Evolutionary conservation across 345 rosid species (phyloP), one percentile per base, ranked within the genome.

Genomic region (Citrus inodora): DNA sequence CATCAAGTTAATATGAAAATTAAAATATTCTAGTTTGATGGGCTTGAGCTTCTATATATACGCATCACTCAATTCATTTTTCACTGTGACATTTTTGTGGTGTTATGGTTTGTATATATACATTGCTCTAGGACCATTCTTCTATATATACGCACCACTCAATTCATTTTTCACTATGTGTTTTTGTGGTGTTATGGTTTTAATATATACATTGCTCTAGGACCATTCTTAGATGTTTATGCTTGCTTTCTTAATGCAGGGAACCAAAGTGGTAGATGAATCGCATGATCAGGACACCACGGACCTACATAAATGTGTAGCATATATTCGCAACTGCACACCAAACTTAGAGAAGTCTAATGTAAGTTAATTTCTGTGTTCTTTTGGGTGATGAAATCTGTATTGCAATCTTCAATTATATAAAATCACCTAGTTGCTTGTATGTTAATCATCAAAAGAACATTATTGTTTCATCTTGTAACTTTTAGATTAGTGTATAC

Each of bases 251-350:
- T 68, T 58, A 59, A 73, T 82, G 68, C 87, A 97, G 99, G 99
- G 99, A 78, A 94, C 96, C 16, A 64, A 88, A 82, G 87, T 93
- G 27, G 78, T 90, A 38, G 94, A 92, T 82, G 92, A 89, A 76
- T 92, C 97, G 76, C 87, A 92, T 61, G 98, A 94, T 87, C 99
- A 97, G 87, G 98, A 94, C 81, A 93, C 98, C 73, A 97, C 98
- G 0, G 98, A 97, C 88, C 90, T 97, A 51, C 93, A 94, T 80
- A 97, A 97, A 82, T 97, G 98, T 59, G 68, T 97, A 51, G 75
- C 84, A 21, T 86, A 83, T 77, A 89, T 97, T 75, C 70, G 76
- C 56, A 81, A 89, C 85, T 80, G 56, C 73, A 55, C 90, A 51
- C 85, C 91, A 3, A 75, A 87, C 73, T 75, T 74, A 80, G 89